These are phyloP conservation scores for Fusarium concolor DNA, from an alignment of 2,329 filamentous ascomycete genomes.

Conservation along the genomic window DNA sequence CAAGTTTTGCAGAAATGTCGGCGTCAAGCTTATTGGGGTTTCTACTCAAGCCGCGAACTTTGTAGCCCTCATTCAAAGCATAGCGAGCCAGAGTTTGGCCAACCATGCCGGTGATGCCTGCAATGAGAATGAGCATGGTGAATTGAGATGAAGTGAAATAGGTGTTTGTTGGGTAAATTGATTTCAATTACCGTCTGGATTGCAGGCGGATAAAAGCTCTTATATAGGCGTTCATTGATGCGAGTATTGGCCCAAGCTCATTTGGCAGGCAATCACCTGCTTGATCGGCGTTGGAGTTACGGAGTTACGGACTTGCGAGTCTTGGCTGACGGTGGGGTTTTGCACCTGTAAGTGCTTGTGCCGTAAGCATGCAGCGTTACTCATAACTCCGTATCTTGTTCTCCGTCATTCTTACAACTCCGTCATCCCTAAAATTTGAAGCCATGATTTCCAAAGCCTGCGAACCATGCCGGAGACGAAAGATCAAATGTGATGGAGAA, in stretches of 20 bases:
- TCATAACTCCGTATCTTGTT: rapidly evolving
- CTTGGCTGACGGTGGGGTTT: neutral
- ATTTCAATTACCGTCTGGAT: neutral
- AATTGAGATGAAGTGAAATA: rapidly evolving
- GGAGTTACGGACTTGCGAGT: neutral
- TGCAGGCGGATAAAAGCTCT: rapidly evolving
- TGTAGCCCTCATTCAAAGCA: neutral
- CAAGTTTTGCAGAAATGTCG: neutral
- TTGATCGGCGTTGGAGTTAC: neutral
- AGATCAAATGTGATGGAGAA: neutral
- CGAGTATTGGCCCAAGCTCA: neutral
- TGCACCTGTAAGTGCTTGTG: neutral
- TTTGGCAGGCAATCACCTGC: neutral
- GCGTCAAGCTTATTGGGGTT: neutral
- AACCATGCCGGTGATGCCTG: slow-evolving; percentile 16
- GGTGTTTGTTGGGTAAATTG: neutral
- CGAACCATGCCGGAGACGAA: neutral
- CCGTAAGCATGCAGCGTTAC: neutral
- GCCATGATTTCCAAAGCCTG: neutral
- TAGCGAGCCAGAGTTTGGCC: slow-evolving; percentile 7
- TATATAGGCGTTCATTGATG: neutral
- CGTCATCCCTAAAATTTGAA: neutral
- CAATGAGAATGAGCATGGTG: slow-evolving; percentile 3
- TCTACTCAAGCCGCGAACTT: slow-evolving; percentile 3
- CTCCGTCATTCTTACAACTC: neutral